Percentiles rank a stretch among this genome's conserved stretches.
These are phyloP conservation scores for Metschnikowia sp. DNA, from an alignment of 805 yeast species.

Conservation along the genomic window DNA sequence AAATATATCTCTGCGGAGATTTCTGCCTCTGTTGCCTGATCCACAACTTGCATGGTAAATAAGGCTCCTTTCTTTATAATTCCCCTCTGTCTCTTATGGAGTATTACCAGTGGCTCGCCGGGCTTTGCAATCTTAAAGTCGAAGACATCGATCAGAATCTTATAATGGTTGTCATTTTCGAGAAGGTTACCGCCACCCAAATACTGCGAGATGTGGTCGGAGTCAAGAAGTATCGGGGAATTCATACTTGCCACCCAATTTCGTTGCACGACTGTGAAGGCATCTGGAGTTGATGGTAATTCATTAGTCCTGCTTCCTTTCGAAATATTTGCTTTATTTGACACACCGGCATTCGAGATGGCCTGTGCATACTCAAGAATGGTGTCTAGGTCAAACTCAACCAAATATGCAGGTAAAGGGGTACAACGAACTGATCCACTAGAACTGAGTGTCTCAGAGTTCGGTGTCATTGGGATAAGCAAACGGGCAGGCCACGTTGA, in stretches of 20 bases:
- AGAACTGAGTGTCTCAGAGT: too few relatives aligned
- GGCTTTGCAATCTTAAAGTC: constrained; percentile 10
- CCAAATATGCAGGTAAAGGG: constrained; percentile 1
- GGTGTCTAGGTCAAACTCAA: constrained; percentile 18
- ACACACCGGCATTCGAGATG: not conserved
- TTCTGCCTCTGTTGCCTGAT: not conserved
- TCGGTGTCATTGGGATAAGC: not conserved
- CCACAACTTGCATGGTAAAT: constrained; percentile 13
- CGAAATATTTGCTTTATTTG: not conserved
- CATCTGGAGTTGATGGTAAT: not conserved
- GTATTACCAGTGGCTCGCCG: constrained; percentile 8
- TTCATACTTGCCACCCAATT: constrained; percentile 1
- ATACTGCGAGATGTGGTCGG: constrained; percentile 1
- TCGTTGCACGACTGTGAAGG: constrained; percentile 8
- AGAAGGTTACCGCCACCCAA: constrained; percentile 5
- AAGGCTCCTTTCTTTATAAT: constrained; percentile 7
- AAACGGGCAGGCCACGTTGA: not conserved
- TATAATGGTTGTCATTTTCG: not conserved
- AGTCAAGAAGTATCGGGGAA: constrained; percentile 7
- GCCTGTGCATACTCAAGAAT: constrained; percentile 10
- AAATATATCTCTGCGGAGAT: constrained; percentile 14
- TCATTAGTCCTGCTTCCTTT: too few relatives aligned
- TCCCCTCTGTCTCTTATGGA: constrained; percentile 9
- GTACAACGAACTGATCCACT: too few relatives aligned
- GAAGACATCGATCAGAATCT: constrained; percentile 4